Base-by-base conservation (phyloP, 164 flowering plant species). In the Piper longum region DNA sequence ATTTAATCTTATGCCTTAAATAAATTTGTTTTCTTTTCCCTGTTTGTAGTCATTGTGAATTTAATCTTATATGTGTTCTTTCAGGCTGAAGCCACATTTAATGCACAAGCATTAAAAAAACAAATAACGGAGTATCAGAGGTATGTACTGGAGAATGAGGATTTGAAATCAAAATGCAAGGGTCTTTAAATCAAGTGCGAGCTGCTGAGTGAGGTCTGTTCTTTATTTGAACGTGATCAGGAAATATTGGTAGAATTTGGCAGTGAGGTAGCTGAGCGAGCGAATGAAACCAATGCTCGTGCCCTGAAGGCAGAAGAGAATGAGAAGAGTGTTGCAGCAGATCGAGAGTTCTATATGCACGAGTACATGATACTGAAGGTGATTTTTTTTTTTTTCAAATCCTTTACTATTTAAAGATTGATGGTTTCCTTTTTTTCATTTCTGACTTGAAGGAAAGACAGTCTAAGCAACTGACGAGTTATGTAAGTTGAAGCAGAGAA, bases 241-340 rank as follows among this genome's bases (percentile, higher is more conserved):
- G 97, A 90, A 60, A 89, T 81, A 0, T 72, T 90, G 75, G 88
- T 93, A 97, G 99, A 93, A 42, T 93, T 88, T 71, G 95, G 90
- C 43, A 85, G 90, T 55, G 97, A 93, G 71, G 91, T 93, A 0
- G 97, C 91, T 66, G 86, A 84, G 70, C 74, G 93, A 60, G 97
- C 96, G 0, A 85, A 78, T 66, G 85, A 81, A 60, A 88, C 95
- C 3, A 95, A 91, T 72, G 56, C 17, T 48, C 80, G 86, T 65
- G 85, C 78, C 56, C 59, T 14, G 16, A 85, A 83, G 45, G 75
- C 84, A 70, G 93, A 85, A 69, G 80, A 81, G 62, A 82, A 84
- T 48, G 58, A 76, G 59, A 72, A 66, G 63, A 75, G 58, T 48
- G 59, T 80, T 18, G 56, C 71, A 0, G 84, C 82, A 5, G 89